Conservation (phyloP, 768 basidiomycete genomes). For the Mycena amicta region DNA sequence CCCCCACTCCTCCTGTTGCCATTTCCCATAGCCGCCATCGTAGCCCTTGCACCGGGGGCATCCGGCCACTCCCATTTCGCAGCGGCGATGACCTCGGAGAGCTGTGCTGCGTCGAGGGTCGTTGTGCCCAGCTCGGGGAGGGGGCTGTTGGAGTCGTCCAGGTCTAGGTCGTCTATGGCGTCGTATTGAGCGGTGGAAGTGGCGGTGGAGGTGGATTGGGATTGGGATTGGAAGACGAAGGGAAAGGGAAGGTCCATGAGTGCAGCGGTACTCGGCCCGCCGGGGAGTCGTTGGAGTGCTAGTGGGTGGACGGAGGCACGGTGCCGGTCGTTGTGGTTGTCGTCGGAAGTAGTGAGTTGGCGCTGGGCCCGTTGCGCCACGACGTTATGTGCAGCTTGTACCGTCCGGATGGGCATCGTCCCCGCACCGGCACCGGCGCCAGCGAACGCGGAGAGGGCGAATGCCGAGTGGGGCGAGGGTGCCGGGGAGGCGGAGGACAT, state of each 20-base stretch:
- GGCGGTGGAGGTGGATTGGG: neutral
- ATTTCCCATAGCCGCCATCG: neutral
- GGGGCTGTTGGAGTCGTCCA: neutral
- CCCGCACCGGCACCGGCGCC: neutral
- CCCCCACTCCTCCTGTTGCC: too few relatives aligned
- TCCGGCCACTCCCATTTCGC: neutral
- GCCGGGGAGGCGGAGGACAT: neutral
- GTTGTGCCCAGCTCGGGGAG: neutral
- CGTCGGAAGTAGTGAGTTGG: too few relatives aligned
- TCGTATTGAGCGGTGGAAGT: neutral
- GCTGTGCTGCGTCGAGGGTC: neutral
- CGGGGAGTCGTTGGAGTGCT: neutral
- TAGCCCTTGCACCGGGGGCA: neutral
- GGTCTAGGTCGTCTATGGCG: neutral
- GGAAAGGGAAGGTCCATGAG: neutral
- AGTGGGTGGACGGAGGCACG: neutral
- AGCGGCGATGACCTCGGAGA: neutral
- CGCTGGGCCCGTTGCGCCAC: neutral
- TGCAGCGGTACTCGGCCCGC: neutral
- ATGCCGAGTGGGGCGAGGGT: neutral
- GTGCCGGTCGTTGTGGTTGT: too few relatives aligned
- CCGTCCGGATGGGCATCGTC: neutral
- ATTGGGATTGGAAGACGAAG: neutral
- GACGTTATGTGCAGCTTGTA: neutral
- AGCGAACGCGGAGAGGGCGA: neutral